These are phyloP conservation scores for Wallacemonas sp. DNA, from an alignment of 208 protist genomes.

Conservation along the genomic window DNA sequence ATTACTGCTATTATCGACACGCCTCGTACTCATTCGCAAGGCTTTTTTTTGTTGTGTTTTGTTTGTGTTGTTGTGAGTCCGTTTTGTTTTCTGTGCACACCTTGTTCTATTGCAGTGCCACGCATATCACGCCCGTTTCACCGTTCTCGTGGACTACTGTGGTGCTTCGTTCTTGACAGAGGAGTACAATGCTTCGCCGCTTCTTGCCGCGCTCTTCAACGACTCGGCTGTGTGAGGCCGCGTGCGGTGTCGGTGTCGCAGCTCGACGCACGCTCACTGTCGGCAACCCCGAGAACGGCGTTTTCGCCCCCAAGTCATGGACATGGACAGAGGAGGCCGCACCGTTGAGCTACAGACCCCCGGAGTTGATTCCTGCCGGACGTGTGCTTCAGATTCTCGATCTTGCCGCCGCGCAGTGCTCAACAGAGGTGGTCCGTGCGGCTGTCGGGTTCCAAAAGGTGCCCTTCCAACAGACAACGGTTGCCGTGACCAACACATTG, in stretches of 20 bases:
- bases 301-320: neutral
- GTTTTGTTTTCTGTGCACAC: no score
- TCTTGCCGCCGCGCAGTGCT: constrained; percentile 4
- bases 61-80: no score
- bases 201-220: no score
- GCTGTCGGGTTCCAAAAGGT: neutral
- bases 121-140: no score
- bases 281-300: neutral
- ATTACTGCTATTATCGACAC: no score
- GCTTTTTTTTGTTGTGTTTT: no score
- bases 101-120: no score
- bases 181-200: no score
- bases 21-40: no score
- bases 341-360: neutral
- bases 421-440: constrained; percentile 3
- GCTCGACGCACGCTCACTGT: constrained; percentile 2
- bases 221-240: neutral
- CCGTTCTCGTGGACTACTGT: no score
- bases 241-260: neutral
- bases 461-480: constrained; percentile 22
- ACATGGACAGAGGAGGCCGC: constrained; percentile 14
- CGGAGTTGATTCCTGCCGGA: neutral
- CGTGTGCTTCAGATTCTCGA: constrained; percentile 13
- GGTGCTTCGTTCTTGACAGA: no score
- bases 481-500: constrained; percentile 41